Percentiles rank a stretch among this genome's conserved stretches.
phyloP scores from a whole-genome alignment of 106 monocot species.

The Posidonia australis region DNA sequence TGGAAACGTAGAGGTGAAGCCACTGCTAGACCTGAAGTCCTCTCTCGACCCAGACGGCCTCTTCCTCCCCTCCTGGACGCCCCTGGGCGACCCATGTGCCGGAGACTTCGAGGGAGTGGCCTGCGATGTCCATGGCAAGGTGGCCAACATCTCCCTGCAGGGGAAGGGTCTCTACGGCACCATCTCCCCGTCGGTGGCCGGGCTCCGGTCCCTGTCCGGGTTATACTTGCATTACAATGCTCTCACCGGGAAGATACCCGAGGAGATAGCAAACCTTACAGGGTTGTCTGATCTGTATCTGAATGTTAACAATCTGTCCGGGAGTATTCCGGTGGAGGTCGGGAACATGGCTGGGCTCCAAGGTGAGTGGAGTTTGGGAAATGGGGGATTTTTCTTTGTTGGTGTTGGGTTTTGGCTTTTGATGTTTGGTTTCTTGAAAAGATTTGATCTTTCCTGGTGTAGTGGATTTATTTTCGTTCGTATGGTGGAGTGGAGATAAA shows the following conservation, averaged over 20 bases:
- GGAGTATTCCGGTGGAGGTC: constrained; percentile 33
- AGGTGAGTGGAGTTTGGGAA: constrained; percentile 36
- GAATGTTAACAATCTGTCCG: constrained; percentile 60
- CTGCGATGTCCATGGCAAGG: constrained; percentile 58
- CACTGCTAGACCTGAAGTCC: constrained; percentile 55
- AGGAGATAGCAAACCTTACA: constrained; percentile 49
- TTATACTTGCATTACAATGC: constrained; percentile 24
- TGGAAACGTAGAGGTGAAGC: constrained; percentile 26
- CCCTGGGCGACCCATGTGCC: constrained; percentile 43
- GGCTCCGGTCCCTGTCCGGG: constrained; percentile 11
- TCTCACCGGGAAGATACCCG: constrained; percentile 37
- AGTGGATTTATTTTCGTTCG: too few relatives aligned
- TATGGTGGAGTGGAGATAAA: too few relatives aligned
- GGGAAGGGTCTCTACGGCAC: constrained; percentile 48
- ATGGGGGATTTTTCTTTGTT: background rate
- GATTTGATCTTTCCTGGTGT: background rate
- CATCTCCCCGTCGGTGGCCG: constrained; percentile 16
- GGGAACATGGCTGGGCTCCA: constrained; percentile 55
- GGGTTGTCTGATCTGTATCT: constrained; percentile 73
- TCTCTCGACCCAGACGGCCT: constrained; percentile 48
- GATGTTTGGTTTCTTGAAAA: background rate
- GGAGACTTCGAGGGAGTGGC: constrained; percentile 66
- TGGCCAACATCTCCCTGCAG: constrained; percentile 72
- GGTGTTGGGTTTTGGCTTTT: background rate
- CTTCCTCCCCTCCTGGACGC: constrained; percentile 53